These are phyloP conservation scores for Usnea hakonensis DNA, from an alignment of 495 filamentous ascomycete species.

Conservation along the genomic window DNA sequence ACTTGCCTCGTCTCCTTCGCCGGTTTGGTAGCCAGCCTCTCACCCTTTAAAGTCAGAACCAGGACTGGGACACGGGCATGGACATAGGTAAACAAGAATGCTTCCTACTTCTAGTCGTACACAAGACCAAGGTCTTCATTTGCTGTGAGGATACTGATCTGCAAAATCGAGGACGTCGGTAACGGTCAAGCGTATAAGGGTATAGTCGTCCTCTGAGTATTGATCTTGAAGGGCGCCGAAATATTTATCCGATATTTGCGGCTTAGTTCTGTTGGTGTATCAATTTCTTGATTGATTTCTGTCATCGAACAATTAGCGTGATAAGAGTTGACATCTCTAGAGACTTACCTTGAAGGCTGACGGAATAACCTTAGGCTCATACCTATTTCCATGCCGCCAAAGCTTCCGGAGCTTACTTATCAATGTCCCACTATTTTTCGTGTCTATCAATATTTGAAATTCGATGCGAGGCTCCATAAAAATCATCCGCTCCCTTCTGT, in stretches of 20 bases:
- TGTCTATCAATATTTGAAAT: neutral
- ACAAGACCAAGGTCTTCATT: too few relatives aligned
- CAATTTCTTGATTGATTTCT: neutral
- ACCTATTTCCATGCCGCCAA: neutral
- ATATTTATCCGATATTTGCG: neutral
- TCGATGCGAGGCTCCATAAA: neutral
- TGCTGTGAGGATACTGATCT: constrained; percentile 1
- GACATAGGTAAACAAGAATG: too few relatives aligned
- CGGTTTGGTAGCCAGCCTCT: too few relatives aligned
- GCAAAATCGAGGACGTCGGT: neutral
- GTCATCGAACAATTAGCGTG: neutral
- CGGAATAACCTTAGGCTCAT: neutral
- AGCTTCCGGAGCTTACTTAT: neutral
- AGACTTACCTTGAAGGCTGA: neutral
- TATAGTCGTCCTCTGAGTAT: neutral
- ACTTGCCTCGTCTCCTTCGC: too few relatives aligned
- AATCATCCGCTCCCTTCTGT: neutral
- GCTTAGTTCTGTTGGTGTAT: constrained; percentile 1
- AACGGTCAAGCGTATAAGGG: neutral
- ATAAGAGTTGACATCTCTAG: neutral
- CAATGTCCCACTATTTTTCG: neutral
- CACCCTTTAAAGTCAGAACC: too few relatives aligned
- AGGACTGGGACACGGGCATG: too few relatives aligned
- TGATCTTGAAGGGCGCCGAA: neutral
- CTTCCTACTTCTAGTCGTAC: too few relatives aligned